Conservation (phyloP, 1,284 basidiomycete species). For the Somion occarium region DNA sequence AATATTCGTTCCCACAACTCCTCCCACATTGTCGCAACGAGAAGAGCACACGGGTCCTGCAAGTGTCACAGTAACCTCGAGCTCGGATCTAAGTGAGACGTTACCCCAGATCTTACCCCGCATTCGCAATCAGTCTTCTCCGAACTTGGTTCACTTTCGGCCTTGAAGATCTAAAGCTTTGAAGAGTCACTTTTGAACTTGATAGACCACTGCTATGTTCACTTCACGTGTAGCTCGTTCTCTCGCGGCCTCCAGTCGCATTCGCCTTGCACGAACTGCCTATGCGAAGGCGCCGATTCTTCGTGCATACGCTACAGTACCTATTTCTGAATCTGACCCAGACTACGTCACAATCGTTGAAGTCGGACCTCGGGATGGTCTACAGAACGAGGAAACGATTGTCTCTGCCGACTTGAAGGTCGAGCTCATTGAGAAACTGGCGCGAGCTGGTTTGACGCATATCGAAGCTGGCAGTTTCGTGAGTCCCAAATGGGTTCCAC, state of each 20-base stretch:
- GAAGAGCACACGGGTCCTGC: too few species aligned
- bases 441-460: slow-evolving; percentile 61
- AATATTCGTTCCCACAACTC: too few species aligned
- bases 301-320: slow-evolving; percentile 16
- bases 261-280: not conserved
- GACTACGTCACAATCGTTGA: slow-evolving; percentile 76
- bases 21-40: too few species aligned
- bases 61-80: too few species aligned
- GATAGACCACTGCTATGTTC: not conserved
- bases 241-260: not conserved
- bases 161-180: too few species aligned
- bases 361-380: slow-evolving; percentile 88
- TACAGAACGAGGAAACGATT: slow-evolving; percentile 85
- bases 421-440: slow-evolving; percentile 77
- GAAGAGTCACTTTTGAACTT: not conserved
- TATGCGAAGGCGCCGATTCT: not conserved
- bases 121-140: not conserved
- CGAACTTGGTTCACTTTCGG: not conserved
- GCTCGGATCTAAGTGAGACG: not conserved
- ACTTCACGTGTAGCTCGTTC: not conserved
- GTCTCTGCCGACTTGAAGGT: slow-evolving; percentile 77
- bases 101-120: not conserved
- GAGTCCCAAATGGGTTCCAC: slow-evolving; percentile 90
- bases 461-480: slow-evolving; percentile 94
- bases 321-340: slow-evolving; percentile 6